Evolutionary conservation across 345 rosid genomes (phyloP).

Genomic region (Trapa bicornis): DNA sequence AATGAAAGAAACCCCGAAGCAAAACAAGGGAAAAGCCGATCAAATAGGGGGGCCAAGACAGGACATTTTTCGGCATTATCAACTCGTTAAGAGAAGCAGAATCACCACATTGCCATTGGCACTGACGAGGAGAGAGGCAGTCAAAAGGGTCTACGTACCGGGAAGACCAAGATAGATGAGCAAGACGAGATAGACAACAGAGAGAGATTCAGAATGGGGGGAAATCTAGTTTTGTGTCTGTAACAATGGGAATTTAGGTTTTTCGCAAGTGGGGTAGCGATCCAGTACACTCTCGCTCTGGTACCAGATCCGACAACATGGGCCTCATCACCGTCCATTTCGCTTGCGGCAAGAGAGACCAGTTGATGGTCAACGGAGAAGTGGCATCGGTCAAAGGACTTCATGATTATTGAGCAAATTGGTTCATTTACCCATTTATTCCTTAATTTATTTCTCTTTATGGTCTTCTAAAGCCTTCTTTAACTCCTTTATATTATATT

Average conservation of each 20-base stretch:
- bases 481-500: too few relatives aligned
- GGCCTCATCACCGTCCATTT: slow-evolving; percentile 1
- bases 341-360: neutral
- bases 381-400: neutral
- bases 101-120: too few relatives aligned
- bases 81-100: too few relatives aligned
- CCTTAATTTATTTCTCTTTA: too few relatives aligned
- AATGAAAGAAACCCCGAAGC: neutral
- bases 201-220: slow-evolving; percentile 10
- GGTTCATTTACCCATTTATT: neutral
- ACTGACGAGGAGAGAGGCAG: too few relatives aligned
- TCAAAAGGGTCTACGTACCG: too few relatives aligned
- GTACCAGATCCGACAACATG: neutral
- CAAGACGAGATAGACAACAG: slow-evolving; percentile 1
- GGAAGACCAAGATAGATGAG: neutral
- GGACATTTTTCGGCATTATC: slow-evolving; percentile 10
- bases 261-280: slow-evolving; percentile 2
- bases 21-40: neutral
- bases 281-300: neutral
- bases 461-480: too few relatives aligned
- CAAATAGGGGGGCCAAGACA: neutral
- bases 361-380: neutral
- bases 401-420: neutral
- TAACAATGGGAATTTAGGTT: slow-evolving; percentile 16
- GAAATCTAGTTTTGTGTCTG: slow-evolving; percentile 3